Evolutionary conservation across 1,284 basidiomycete species (phyloP).

Genomic region (Pisolithus thermaeus): DNA sequence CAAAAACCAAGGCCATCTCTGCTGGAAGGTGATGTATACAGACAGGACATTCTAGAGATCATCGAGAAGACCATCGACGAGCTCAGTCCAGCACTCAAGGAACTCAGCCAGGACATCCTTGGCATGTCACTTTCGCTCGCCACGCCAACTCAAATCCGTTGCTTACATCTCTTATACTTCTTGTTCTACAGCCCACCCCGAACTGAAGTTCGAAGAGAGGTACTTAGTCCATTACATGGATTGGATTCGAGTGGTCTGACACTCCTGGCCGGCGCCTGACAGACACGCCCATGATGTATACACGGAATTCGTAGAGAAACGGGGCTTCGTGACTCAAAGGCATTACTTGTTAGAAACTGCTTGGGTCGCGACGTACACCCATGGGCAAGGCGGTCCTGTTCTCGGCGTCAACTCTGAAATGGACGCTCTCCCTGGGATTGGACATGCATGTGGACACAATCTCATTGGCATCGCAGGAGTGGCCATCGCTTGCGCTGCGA

Average conservation of each 20-base stretch:
- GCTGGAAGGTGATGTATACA: conserved; percentile 19
- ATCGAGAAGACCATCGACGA: conserved; percentile 53
- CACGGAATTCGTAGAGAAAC: conserved; percentile 49
- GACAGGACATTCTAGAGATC: conserved; percentile 40
- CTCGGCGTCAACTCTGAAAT: conserved; percentile 75
- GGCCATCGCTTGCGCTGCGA: conserved; percentile 59
- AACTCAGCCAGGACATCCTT: conserved; percentile 65
- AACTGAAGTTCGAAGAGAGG: conserved; percentile 53
- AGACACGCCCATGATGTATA: conserved; percentile 51
- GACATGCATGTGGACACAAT: conserved; percentile 77
- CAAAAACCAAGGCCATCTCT: conserved; percentile 16
- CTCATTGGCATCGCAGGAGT: conserved; percentile 72
- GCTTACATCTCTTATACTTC: background rate
- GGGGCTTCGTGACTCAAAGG: conserved; percentile 54
- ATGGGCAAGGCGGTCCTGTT: conserved; percentile 49
- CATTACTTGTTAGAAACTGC: conserved; percentile 62
- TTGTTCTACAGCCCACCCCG: conserved; percentile 48
- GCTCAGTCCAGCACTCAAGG: conserved; percentile 49
- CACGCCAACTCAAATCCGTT: too few relatives aligned
- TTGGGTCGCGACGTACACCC: conserved; percentile 59
- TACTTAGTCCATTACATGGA: conserved; percentile 24
- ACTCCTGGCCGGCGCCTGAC: background rate
- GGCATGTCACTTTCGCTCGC: conserved; percentile 29
- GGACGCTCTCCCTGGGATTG: conserved; percentile 58
- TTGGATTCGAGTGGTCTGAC: background rate